Evolutionary conservation across 345 rosid species (phyloP).

Genomic region (Fremontodendron californicum): DNA sequence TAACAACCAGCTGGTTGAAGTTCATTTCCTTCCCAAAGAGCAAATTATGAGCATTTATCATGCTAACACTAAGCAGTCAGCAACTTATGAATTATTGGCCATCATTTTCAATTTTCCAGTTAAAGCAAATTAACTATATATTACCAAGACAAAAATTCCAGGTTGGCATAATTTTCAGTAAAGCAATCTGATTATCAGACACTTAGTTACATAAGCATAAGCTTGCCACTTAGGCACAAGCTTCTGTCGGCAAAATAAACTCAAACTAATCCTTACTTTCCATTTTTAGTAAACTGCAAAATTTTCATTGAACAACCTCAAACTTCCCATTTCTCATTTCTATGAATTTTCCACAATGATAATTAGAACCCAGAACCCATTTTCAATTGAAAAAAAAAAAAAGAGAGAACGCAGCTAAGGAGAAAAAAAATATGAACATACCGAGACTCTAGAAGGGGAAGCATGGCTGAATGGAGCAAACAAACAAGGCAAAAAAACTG

Average conservation of each 20-base stretch:
- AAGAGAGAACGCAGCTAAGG: neutral
- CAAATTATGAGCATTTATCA: neutral
- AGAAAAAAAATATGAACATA: slow-evolving; percentile 20
- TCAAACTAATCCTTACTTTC: slow-evolving; percentile 3
- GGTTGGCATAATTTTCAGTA: slow-evolving; percentile 2
- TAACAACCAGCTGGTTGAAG: neutral
- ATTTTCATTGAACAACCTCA: neutral
- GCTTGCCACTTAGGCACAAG: slow-evolving; percentile 1
- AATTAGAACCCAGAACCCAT: slow-evolving; percentile 8
- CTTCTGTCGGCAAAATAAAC: neutral
- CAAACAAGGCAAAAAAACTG: slow-evolving; percentile 32
- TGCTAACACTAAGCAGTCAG: neutral
- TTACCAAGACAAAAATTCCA: neutral
- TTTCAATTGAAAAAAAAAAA: slow-evolving; percentile 5
- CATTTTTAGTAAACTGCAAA: slow-evolving; percentile 8
- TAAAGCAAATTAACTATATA: slow-evolving; percentile 7
- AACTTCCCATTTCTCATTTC: slow-evolving; percentile 3
- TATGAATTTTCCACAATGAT: neutral
- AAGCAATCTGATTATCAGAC: slow-evolving; percentile 11
- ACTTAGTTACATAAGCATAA: neutral
- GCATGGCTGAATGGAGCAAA: slow-evolving; percentile 44
- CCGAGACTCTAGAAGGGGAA: slow-evolving; percentile 45
- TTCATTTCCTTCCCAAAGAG: neutral
- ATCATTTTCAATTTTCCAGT: neutral
- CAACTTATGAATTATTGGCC: neutral